Evolutionary conservation across 306 rosid species (phyloP).

Genomic region (Lathyrus oleraceus): DNA sequence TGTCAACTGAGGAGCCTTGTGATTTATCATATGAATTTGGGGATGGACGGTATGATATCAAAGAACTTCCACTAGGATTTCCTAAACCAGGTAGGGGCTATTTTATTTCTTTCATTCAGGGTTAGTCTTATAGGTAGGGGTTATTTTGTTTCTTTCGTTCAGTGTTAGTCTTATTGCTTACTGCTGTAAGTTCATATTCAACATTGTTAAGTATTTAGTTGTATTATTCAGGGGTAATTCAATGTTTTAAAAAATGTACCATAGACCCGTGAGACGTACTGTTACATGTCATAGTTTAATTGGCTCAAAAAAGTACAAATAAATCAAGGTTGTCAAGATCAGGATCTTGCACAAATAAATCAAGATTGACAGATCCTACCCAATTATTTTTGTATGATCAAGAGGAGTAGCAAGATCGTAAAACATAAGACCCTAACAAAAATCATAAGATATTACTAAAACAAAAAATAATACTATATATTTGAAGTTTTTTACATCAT

Average conservation of each 20-base stretch:
- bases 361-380: too few relatives aligned
- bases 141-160: conserved; percentile 3
- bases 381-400: too few relatives aligned
- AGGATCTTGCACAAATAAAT: too few relatives aligned
- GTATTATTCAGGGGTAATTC: background rate
- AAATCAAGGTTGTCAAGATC: background rate
- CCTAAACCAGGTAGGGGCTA: conserved; percentile 59
- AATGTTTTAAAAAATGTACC: background rate
- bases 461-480: too few relatives aligned
- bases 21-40: conserved; percentile 84
- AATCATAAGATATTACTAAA: too few relatives aligned
- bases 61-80: conserved; percentile 72
- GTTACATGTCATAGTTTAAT: background rate
- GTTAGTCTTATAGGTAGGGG: conserved; percentile 40
- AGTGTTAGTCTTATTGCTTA: background rate
- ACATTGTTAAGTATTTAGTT: conserved; percentile 12
- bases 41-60: conserved; percentile 65
- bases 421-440: too few relatives aligned
- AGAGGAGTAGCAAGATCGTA: too few relatives aligned
- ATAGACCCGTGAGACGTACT: background rate
- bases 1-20: conserved; percentile 94
- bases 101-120: conserved; percentile 2
- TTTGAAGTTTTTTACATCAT: too few relatives aligned
- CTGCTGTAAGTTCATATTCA: conserved; percentile 1
- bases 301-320: background rate